Evolutionary conservation across 2,329 filamentous ascomycete genomes (phyloP), one percentile per base, ranked within the genome.

Genomic region (Ploettnerulaceae sp.): DNA sequence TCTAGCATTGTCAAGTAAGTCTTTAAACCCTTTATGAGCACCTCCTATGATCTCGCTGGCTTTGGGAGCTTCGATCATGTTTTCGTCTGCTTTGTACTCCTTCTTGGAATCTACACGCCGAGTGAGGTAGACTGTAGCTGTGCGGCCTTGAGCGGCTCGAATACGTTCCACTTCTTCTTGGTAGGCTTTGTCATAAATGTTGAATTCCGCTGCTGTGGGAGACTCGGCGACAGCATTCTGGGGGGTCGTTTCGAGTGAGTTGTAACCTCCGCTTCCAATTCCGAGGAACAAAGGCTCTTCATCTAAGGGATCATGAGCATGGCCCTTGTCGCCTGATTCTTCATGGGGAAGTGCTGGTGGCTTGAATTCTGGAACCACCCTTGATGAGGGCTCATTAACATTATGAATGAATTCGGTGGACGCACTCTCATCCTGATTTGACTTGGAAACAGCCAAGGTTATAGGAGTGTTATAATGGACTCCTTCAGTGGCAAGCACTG

Each of bases 111-210:
- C 73, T 4, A 77, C 71, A 15, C 74, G 66, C 22, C 74, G 66
- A 1, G 68, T 77, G 18, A 76, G 61, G 56, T 83, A 85, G 12
- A 86, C 71, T 14, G 73, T 81, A 1, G 81, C 72, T 25, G 64
- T 60, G 20, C 67, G 64, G 47, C 71, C 69, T 57, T 71, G 61
- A 52, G 68, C 61, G 53, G 70, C 66, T 22, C 77, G 67, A 58
- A 96, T 91, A 12, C 83, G 77, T 48, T 84, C 77, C 21, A 93
- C 78, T 67, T 96, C 88, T 51, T 86, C 79, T 60, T 87, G 81
- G 63, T 95, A 96, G 0, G 91, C 91, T 1, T 77, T 80, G 64
- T 95, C 88, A 64, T 95, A 96, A 48, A 97, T 84, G 61, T 93
- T 82, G 57, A 88, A 88, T 50, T 94, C 89, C 5, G 87, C 86